Conservation (phyloP, 2,329 filamentous ascomycete species). For the Beauveria varroae region DNA sequence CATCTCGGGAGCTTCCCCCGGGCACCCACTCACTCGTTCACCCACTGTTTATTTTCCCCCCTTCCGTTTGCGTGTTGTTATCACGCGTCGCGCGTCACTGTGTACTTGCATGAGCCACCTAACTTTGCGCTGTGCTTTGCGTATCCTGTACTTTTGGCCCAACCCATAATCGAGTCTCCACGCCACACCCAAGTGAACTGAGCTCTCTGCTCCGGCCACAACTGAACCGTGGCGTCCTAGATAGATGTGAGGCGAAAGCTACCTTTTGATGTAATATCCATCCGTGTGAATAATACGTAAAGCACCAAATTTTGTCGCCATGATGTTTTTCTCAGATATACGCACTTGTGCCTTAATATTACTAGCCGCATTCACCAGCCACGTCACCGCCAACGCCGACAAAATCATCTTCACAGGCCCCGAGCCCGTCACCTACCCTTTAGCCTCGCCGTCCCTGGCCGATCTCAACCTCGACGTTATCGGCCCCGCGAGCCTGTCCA, state of each 20-base stretch:
- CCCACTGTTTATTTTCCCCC: constrained; percentile 1
- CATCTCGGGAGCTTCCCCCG: constrained; percentile 11
- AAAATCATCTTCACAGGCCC: constrained; percentile 85
- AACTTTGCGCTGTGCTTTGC: background rate
- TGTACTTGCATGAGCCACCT: background rate
- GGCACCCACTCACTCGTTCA: background rate
- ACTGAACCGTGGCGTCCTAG: background rate
- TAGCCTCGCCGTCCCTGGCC: constrained; percentile 31
- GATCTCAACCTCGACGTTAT: constrained; percentile 58
- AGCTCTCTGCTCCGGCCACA: background rate
- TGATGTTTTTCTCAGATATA: background rate
- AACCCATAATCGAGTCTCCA: background rate
- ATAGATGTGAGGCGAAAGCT: background rate
- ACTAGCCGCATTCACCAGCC: constrained; percentile 13
- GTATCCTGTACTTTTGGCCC: background rate
- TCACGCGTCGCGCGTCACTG: constrained; percentile 10
- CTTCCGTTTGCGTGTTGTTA: background rate
- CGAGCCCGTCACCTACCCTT: constrained; percentile 44
- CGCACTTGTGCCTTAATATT: background rate
- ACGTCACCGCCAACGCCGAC: constrained; percentile 65
- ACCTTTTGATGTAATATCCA: background rate
- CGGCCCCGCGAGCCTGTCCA: constrained; percentile 44
- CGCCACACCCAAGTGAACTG: background rate
- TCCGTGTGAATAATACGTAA: background rate
- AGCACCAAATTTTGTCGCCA: background rate